phyloP scores from a whole-genome alignment of 768 basidiomycete species.

The Trametes gibbosa region DNA sequence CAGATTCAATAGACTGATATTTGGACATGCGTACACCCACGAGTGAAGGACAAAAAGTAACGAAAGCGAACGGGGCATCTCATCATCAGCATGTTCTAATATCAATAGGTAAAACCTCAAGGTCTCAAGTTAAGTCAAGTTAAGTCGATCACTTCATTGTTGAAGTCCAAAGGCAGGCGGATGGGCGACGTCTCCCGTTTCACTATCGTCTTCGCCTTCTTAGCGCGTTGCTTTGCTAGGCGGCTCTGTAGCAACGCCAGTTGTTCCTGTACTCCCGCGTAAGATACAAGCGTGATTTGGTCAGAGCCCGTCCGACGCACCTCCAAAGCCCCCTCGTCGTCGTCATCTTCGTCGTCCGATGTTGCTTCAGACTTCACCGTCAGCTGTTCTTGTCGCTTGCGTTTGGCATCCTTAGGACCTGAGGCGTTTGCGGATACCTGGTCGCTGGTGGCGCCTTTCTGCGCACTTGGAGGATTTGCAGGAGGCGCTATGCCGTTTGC shows the following conservation, averaged over 20 bases:
- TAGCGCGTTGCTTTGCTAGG: not conserved
- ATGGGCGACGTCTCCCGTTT: constrained; percentile 1
- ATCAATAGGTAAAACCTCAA: not conserved
- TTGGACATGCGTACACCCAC: too few species aligned
- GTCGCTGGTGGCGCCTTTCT: too few species aligned
- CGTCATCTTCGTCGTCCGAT: not conserved
- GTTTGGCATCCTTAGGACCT: not conserved
- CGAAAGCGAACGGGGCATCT: too few species aligned
- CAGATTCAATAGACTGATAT: too few species aligned
- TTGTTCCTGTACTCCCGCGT: not conserved
- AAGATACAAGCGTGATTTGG: too few species aligned
- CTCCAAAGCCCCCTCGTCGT: not conserved
- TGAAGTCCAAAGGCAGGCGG: not conserved
- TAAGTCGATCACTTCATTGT: not conserved
- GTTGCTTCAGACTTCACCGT: not conserved
- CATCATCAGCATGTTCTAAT: too few species aligned
- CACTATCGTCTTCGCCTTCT: not conserved
- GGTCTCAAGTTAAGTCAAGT: too few species aligned
- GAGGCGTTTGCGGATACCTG: not conserved
- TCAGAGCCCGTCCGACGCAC: not conserved
- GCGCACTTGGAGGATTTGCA: too few species aligned
- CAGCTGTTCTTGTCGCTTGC: not conserved
- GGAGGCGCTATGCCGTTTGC: constrained; percentile 5
- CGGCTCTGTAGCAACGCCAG: not conserved
- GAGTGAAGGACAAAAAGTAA: too few species aligned